A percentile compares a stretch with the other conserved stretches of the same genome.
These are phyloP conservation scores for Leishmania tropica DNA, from an alignment of 208 protist genomes.

Conservation along the genomic window DNA sequence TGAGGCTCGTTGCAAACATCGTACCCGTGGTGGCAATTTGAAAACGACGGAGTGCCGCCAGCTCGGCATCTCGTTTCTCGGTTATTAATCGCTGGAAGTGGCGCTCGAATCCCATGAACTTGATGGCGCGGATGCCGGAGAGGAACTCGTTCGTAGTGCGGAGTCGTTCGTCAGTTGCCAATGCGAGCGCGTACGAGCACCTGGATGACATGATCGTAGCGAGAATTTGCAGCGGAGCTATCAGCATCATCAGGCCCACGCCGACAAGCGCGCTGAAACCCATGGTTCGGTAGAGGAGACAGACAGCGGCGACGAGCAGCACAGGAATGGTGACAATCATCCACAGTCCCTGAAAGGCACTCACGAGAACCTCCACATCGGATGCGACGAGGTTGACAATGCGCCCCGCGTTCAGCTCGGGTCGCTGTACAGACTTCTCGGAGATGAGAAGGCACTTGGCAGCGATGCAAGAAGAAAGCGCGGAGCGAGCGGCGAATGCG, in stretches of 20 bases:
- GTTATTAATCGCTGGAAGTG: too few relatives aligned
- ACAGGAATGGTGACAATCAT: too few relatives aligned
- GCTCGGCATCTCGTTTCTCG: too few relatives aligned
- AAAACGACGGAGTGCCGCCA: too few relatives aligned
- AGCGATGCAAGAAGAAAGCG: conserved; percentile 69
- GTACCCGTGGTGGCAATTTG: too few relatives aligned
- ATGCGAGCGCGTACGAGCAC: too few relatives aligned
- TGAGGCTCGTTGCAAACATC: too few relatives aligned
- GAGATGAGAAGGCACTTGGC: conserved; percentile 73
- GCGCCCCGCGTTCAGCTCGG: conserved; percentile 80
- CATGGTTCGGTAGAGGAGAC: conserved; percentile 51
- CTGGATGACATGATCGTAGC: too few relatives aligned
- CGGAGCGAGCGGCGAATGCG: conserved; percentile 45
- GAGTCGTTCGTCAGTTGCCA: conserved; percentile 84
- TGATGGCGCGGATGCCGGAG: conserved; percentile 90
- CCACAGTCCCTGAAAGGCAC: too few relatives aligned
- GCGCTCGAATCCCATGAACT: conserved; percentile 65
- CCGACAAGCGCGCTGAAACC: conserved; percentile 17
- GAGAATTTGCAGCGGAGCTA: too few relatives aligned
- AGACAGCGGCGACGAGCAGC: conserved; percentile 42
- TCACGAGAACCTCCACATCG: conserved; percentile 2
- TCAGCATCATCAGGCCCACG: too few relatives aligned
- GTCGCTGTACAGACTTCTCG: conserved; percentile 37
- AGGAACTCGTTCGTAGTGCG: conserved; percentile 93
- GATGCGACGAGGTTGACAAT: conserved; percentile 68